Evolutionary conservation across 176 grass and related monocot species (phyloP).

Genomic region (Chrysopogon serrulatus): DNA sequence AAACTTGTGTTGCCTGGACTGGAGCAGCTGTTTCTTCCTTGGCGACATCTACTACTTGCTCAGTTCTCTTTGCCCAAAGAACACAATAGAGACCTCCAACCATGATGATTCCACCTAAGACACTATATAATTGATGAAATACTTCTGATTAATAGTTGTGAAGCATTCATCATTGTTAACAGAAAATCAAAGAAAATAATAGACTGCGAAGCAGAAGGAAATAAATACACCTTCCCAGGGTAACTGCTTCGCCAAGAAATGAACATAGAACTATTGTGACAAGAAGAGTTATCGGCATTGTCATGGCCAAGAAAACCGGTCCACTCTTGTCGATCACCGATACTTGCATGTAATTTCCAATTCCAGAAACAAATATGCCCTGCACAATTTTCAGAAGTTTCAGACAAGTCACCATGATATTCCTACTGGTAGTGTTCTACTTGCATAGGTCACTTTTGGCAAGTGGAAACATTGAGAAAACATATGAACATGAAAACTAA

Average conservation of each 20-base stretch:
- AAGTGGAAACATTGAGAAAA: neutral
- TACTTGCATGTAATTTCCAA: slow-evolving; percentile 44
- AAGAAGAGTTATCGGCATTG: slow-evolving; percentile 39
- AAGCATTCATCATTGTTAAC: neutral
- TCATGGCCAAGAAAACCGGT: slow-evolving; percentile 47
- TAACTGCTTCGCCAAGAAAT: slow-evolving; percentile 35
- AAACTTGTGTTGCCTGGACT: neutral
- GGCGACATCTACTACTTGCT: neutral
- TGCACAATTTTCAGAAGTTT: neutral
- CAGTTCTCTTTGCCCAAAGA: slow-evolving; percentile 38
- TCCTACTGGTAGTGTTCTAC: neutral
- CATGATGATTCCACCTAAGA: slow-evolving; percentile 38
- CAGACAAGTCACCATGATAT: neutral
- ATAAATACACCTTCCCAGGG: slow-evolving; percentile 33
- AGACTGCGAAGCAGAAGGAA: neutral
- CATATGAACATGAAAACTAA: too few species aligned
- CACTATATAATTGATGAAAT: neutral
- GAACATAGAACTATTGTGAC: slow-evolving; percentile 32
- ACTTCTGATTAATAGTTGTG: neutral
- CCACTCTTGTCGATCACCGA: slow-evolving; percentile 47
- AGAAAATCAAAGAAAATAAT: neutral
- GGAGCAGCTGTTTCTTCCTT: neutral
- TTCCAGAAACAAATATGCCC: slow-evolving; percentile 33
- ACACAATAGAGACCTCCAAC: slow-evolving; percentile 46
- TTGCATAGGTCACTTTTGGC: neutral